phyloP scores from a whole-genome alignment of 768 basidiomycete species.

The Lyophyllum semitale region DNA sequence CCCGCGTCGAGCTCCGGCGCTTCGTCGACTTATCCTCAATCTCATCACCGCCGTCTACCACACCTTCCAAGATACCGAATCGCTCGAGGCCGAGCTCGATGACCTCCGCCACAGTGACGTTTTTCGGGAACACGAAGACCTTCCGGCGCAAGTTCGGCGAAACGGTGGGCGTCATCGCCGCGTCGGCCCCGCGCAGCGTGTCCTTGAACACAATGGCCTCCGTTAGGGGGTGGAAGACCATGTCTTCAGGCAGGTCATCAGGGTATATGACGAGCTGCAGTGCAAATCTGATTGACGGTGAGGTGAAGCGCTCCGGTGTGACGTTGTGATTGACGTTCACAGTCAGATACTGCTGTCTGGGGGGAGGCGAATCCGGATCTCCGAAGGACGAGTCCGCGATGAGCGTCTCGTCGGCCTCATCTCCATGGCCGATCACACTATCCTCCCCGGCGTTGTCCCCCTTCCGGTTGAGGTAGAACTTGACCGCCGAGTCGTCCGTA shows the following conservation, averaged over 20 bases:
- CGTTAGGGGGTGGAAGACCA: slow-evolving; percentile 90
- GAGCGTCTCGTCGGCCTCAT: slow-evolving; percentile 43
- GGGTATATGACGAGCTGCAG: slow-evolving; percentile 87
- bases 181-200: slow-evolving; percentile 57
- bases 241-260: slow-evolving; percentile 90
- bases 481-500: slow-evolving; percentile 94
- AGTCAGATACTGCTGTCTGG: slow-evolving; percentile 40
- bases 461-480: slow-evolving; percentile 88
- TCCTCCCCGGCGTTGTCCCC: slow-evolving; percentile 41
- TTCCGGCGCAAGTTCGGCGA: slow-evolving; percentile 70
- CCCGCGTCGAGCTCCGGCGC: slow-evolving; percentile 73
- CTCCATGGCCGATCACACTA: slow-evolving; percentile 34
- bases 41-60: slow-evolving; percentile 98
- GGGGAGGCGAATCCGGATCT: slow-evolving; percentile 26
- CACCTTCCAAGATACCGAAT: slow-evolving; percentile 95
- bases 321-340: slow-evolving; percentile 47
- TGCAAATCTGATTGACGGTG: slow-evolving; percentile 83
- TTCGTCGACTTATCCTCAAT: slow-evolving; percentile 91
- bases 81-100: slow-evolving; percentile 90
- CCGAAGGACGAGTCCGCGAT: slow-evolving; percentile 39
- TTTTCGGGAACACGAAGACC: slow-evolving; percentile 90
- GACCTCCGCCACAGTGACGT: slow-evolving; percentile 94
- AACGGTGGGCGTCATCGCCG: slow-evolving; percentile 50
- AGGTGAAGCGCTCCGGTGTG: slow-evolving; percentile 72
- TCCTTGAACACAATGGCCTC: slow-evolving; percentile 92